Base-by-base conservation (phyloP, 2,329 filamentous ascomycete species). In the Aspergillus tanneri region DNA sequence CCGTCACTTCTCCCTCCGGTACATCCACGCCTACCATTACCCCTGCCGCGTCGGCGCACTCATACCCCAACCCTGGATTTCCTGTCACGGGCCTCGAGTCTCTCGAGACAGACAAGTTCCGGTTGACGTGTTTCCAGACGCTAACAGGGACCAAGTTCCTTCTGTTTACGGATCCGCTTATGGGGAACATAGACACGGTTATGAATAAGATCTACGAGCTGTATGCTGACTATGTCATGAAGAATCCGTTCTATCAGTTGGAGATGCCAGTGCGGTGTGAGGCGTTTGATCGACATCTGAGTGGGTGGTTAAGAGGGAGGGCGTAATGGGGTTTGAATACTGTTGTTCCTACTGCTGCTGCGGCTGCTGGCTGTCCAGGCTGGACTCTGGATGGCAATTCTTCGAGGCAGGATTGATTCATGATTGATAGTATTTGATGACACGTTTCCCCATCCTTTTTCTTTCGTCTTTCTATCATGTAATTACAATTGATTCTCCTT, bases 211-310 rank as follows among this genome's bases (percentile, higher is more conserved):
- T 96, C 61, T 97, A 99, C 69, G 93, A 97, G 69, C 74, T 97
- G 43, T 99, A 97, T 74, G 82, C 89, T 42, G 93, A 99, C 71
- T 97, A 89, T 68, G 93, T 99, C 59, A 97, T 96, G 90, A 99
- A 97, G 79, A 99, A 99, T 70, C 93, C 93, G 1, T 99, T 99
- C 67, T 97, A 97, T 73, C 91, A 93, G 65, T 78, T 96, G 48
- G 93, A 99, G 75, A 99, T 97, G 91, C 93, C 93, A 5, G 84
- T 99, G 45, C 80, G 93, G 53, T 96, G 93, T 72, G 93, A 97
- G 66, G 87, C 90, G 60, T 99, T 96, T 74, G 93, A 99, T 69
- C 80, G 91, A 60, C 89, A 89, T 70, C 70, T 96, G 56, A 80
- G 82, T 57, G 88, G 85, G 28, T 95, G 91, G 72, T 83, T 96